Conservation (phyloP, 2,329 filamentous ascomycete species). For the Calonectria crousiana region DNA sequence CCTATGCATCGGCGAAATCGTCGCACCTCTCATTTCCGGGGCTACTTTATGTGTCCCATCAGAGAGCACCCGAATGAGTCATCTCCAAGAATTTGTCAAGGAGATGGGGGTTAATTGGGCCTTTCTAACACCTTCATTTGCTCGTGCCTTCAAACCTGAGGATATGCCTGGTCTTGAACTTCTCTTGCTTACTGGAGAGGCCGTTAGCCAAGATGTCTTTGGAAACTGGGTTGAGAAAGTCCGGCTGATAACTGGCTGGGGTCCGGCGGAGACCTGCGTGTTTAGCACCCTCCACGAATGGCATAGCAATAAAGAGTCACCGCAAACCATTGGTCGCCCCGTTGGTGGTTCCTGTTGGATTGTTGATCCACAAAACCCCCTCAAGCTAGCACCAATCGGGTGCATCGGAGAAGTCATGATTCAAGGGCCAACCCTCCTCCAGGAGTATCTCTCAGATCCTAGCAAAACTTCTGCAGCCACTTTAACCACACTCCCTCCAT, state of each 20-base stretch:
- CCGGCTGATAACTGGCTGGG: constrained; percentile 25
- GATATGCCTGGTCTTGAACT: constrained; percentile 8
- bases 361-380: neutral
- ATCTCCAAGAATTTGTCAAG: neutral
- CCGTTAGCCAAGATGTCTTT: constrained; percentile 21
- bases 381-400: constrained; percentile 36
- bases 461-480: constrained; percentile 22
- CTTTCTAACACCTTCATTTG: constrained; percentile 15
- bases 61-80: constrained; percentile 34
- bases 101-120: constrained; percentile 2
- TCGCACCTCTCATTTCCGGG: constrained; percentile 52
- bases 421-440: constrained; percentile 39
- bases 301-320: constrained; percentile 30
- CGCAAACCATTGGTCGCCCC: constrained; percentile 30
- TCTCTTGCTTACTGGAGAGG: constrained; percentile 23
- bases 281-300: constrained; percentile 24
- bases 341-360: constrained; percentile 4
- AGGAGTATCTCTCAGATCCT: constrained; percentile 33
- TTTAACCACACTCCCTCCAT: constrained; percentile 46
- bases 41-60: constrained; percentile 54
- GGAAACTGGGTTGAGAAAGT: constrained; percentile 11
- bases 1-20: constrained; percentile 52
- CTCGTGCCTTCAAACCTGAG: neutral
- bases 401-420: constrained; percentile 43
- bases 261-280: constrained; percentile 24